A percentile compares a stretch with the other conserved stretches of the same genome.
Evolutionary conservation across 495 filamentous ascomycete genomes (phyloP).

Genomic region (Recurvomyces mirabilis): DNA sequence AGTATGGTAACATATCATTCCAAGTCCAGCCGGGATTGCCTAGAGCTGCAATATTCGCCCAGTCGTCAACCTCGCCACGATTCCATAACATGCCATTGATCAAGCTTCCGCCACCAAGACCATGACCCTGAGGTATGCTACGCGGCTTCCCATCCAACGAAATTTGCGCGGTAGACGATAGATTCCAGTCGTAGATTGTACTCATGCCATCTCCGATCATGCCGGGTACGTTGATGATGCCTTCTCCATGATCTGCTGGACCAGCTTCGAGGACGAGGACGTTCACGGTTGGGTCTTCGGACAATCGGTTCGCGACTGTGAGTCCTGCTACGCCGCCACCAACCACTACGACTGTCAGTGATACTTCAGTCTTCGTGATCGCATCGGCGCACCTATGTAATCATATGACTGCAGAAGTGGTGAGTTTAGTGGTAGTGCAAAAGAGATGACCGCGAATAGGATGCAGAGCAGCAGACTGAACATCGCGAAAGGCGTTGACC

Average conservation of each 20-base stretch:
- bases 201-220: constrained; percentile 21
- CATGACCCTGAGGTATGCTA: constrained; percentile 17
- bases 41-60: constrained; percentile 15
- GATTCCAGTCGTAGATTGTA: constrained; percentile 20
- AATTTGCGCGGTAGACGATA: constrained; percentile 17
- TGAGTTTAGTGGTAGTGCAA: constrained; percentile 17
- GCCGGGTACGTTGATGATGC: constrained; percentile 10
- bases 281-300: constrained; percentile 5
- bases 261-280: constrained; percentile 25
- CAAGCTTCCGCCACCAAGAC: constrained; percentile 19
- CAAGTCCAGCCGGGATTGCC: constrained; percentile 21
- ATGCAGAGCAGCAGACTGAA: too few relatives aligned
- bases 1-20: constrained; percentile 20
- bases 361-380: background rate
- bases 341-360: constrained; percentile 14
- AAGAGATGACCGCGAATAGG: too few relatives aligned
- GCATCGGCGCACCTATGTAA: constrained; percentile 14
- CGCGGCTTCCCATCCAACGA: constrained; percentile 17
- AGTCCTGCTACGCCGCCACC: constrained; percentile 24
- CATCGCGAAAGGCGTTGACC: too few relatives aligned
- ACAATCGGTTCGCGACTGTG: constrained; percentile 17
- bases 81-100: constrained; percentile 25
- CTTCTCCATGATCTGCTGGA: constrained; percentile 12
- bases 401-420: constrained; percentile 19
- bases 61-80: constrained; percentile 16